These are phyloP conservation scores for Colletotrichum phormii DNA, from an alignment of 2,329 filamentous ascomycete species.

Conservation along the genomic window DNA sequence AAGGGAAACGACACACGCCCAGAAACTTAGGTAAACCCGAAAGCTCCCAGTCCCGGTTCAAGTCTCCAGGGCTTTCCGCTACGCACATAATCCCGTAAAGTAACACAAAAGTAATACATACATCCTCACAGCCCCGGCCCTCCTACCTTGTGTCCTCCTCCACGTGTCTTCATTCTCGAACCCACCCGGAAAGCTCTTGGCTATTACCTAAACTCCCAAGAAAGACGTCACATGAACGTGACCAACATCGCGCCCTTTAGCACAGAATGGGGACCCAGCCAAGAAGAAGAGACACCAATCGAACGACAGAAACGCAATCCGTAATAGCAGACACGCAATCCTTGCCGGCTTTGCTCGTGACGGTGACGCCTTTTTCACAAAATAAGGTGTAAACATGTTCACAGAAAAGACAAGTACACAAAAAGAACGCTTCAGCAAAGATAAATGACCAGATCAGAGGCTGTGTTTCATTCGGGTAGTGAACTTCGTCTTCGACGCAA, in stretches of 20 bases:
- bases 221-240: neutral
- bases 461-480: neutral
- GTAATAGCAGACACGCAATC: slow-evolving; percentile 8
- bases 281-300: neutral
- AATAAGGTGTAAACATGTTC: neutral
- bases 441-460: neutral
- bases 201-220: slow-evolving; percentile 19
- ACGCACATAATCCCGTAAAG: neutral
- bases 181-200: neutral
- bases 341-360: slow-evolving; percentile 7
- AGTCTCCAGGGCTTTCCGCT: neutral
- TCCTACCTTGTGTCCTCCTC: too few relatives aligned
- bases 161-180: neutral
- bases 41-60: too few relatives aligned
- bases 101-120: too few relatives aligned
- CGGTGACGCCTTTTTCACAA: slow-evolving; percentile 3
- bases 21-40: too few relatives aligned
- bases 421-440: neutral
- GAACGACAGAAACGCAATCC: neutral
- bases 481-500: neutral
- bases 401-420: neutral
- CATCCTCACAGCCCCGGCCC: too few relatives aligned
- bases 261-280: neutral
- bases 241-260: slow-evolving; percentile 4
- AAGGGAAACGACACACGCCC: neutral